Evolutionary conservation across 179 eudicot genomes (phyloP).

Genomic region (Gypsophila paniculata): DNA sequence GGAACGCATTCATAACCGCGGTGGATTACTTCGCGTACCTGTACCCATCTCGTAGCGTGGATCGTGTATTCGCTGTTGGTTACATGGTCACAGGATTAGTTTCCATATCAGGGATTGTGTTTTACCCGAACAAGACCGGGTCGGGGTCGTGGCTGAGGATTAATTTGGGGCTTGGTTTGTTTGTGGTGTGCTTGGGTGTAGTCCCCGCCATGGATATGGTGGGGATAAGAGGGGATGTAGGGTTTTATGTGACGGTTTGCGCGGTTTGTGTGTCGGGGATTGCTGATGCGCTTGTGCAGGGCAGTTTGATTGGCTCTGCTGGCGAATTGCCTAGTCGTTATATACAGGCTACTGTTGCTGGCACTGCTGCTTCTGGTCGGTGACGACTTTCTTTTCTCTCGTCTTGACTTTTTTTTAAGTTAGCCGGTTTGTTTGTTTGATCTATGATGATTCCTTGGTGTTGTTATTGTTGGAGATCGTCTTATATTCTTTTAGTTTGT

Average conservation of each 20-base stretch:
- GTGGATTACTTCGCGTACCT: slow-evolving; percentile 80
- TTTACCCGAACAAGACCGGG: slow-evolving; percentile 37
- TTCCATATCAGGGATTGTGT: slow-evolving; percentile 45
- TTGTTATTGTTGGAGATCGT: too few relatives aligned
- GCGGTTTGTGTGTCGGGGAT: slow-evolving; percentile 60
- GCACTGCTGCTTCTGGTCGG: slow-evolving; percentile 93
- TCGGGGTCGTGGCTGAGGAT: slow-evolving; percentile 45
- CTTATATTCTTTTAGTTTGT: too few relatives aligned
- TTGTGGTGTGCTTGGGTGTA: slow-evolving; percentile 45
- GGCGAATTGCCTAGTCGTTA: slow-evolving; percentile 87
- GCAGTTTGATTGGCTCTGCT: slow-evolving; percentile 72
- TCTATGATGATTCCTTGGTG: too few relatives aligned
- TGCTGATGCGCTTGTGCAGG: slow-evolving; percentile 80
- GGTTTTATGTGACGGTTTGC: slow-evolving; percentile 57
- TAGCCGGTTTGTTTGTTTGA: neutral
- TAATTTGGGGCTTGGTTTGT: slow-evolving; percentile 63
- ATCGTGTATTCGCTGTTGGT: slow-evolving; percentile 66
- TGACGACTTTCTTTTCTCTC: too few relatives aligned
- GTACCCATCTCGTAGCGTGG: slow-evolving; percentile 72
- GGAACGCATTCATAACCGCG: slow-evolving; percentile 87
- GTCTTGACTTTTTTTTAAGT: neutral
- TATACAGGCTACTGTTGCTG: slow-evolving; percentile 87
- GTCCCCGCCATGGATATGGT: slow-evolving; percentile 66
- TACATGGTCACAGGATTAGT: slow-evolving; percentile 62
- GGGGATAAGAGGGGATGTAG: slow-evolving; percentile 68